These are phyloP conservation scores for Cymbopogon citratus DNA, from an alignment of 176 grass and related monocot genomes.

Conservation along the genomic window DNA sequence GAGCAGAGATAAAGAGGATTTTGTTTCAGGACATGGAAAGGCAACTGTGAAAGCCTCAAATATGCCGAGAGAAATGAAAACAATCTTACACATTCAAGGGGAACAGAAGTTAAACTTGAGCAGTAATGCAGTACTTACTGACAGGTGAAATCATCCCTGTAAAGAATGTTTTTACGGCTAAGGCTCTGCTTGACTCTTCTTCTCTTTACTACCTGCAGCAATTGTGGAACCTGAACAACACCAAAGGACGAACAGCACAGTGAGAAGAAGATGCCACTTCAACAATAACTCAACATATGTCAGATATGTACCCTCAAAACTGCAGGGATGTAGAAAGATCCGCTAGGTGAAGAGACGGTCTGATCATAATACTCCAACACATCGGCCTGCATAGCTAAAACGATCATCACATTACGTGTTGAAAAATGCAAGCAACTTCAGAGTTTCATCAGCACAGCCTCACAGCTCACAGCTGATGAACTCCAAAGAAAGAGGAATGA, in stretches of 20 bases:
- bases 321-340: constrained; percentile 86
- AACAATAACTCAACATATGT: background rate
- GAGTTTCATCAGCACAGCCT: background rate
- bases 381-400: constrained; percentile 70
- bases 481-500: background rate
- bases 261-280: background rate
- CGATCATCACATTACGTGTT: constrained; percentile 2
- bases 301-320: constrained; percentile 57
- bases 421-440: background rate
- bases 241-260: constrained; percentile 1
- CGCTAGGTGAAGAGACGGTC: constrained; percentile 74
- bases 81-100: background rate
- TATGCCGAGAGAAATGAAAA: background rate
- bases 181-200: constrained; percentile 73
- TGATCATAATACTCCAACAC: constrained; percentile 95
- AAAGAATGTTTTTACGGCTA: constrained; percentile 77
- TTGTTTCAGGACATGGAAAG: background rate
- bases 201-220: constrained; percentile 75
- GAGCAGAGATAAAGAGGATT: too few species aligned
- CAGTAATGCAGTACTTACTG: constrained; percentile 63
- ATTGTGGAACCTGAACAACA: constrained; percentile 68
- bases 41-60: background rate
- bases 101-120: background rate
- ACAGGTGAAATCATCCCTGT: constrained; percentile 81
- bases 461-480: background rate